Percentiles rank a stretch among this genome's conserved stretches.
Evolutionary conservation across 495 filamentous ascomycete genomes (phyloP).

Genomic region (Hypoxylon perforatum): DNA sequence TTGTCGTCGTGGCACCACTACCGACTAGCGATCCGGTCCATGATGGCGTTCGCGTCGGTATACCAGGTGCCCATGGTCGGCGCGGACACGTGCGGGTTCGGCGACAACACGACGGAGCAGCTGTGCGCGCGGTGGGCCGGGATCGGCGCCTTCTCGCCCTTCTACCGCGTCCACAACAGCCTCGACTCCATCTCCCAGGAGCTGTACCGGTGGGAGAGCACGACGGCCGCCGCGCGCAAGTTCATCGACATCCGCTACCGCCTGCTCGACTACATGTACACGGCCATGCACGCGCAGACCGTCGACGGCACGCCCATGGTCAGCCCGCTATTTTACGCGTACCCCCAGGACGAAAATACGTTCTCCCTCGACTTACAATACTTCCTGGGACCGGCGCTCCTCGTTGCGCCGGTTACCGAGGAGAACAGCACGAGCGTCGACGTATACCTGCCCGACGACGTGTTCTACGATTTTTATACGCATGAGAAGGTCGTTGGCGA

Average conservation of each 20-base stretch:
- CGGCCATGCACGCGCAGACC: slow-evolving; percentile 72
- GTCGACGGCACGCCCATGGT: slow-evolving; percentile 75
- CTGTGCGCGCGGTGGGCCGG: slow-evolving; percentile 87
- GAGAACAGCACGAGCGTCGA: slow-evolving; percentile 71
- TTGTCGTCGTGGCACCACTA: slow-evolving; percentile 78
- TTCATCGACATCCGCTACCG: slow-evolving; percentile 80
- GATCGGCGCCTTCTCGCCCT: slow-evolving; percentile 83
- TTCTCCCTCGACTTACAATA: slow-evolving; percentile 73
- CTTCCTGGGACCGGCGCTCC: slow-evolving; percentile 76
- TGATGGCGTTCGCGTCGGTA: slow-evolving; percentile 79
- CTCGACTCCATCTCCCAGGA: slow-evolving; percentile 68
- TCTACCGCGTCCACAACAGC: slow-evolving; percentile 80
- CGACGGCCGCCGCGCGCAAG: slow-evolving; percentile 73
- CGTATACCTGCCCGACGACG: slow-evolving; percentile 78
- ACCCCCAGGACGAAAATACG: slow-evolving; percentile 73
- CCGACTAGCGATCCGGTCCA: slow-evolving; percentile 71
- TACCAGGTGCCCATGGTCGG: slow-evolving; percentile 91
- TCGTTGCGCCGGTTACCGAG: slow-evolving; percentile 78
- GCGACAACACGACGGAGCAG: slow-evolving; percentile 74
- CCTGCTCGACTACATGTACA: slow-evolving; percentile 86
- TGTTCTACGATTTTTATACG: slow-evolving; percentile 84
- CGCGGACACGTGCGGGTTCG: slow-evolving; percentile 84
- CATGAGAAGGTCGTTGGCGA: slow-evolving; percentile 65
- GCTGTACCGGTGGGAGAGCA: slow-evolving; percentile 78
- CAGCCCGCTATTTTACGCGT: slow-evolving; percentile 76